Evolutionary conservation across 176 grass and related monocot genomes (phyloP).

Genomic region (Lolium multiflorum): DNA sequence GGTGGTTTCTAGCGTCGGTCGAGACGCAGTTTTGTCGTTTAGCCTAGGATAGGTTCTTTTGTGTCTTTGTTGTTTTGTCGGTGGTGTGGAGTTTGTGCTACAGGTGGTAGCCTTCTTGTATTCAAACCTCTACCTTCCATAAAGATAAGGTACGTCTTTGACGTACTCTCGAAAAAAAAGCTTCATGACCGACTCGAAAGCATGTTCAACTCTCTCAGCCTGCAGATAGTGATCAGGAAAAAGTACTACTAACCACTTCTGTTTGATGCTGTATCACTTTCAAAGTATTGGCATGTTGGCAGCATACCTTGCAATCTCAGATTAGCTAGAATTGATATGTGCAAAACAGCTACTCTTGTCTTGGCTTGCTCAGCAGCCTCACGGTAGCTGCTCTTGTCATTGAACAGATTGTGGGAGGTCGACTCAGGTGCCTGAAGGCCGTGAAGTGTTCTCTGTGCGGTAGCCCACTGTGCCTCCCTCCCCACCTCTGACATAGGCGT

Average conservation of each 20-base stretch:
- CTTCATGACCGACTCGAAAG: slow-evolving; percentile 67
- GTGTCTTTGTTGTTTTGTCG: too few species aligned
- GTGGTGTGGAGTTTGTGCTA: too few species aligned
- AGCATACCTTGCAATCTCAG: slow-evolving; percentile 85
- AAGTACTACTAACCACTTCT: background rate
- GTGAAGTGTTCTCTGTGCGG: slow-evolving; percentile 94
- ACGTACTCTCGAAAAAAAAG: too few species aligned
- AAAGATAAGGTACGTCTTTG: too few species aligned
- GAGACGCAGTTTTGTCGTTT: too few species aligned
- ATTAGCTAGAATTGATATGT: background rate
- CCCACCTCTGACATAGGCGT: too few species aligned
- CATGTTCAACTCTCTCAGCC: slow-evolving; percentile 59
- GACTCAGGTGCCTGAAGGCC: slow-evolving; percentile 82
- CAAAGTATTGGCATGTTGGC: too few species aligned
- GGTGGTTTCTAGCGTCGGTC: too few species aligned
- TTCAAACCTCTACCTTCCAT: too few species aligned
- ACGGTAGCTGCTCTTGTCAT: slow-evolving; percentile 94
- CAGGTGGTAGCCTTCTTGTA: too few species aligned
- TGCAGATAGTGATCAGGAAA: background rate
- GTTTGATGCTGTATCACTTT: background rate
- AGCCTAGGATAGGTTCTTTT: too few species aligned
- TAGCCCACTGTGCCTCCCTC: slow-evolving; percentile 94
- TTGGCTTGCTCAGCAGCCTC: slow-evolving; percentile 97
- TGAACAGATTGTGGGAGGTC: slow-evolving; percentile 47
- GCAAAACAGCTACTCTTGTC: slow-evolving; percentile 40